Conservation (phyloP, 768 basidiomycete species). For the Lanmaoa rubissima region DNA sequence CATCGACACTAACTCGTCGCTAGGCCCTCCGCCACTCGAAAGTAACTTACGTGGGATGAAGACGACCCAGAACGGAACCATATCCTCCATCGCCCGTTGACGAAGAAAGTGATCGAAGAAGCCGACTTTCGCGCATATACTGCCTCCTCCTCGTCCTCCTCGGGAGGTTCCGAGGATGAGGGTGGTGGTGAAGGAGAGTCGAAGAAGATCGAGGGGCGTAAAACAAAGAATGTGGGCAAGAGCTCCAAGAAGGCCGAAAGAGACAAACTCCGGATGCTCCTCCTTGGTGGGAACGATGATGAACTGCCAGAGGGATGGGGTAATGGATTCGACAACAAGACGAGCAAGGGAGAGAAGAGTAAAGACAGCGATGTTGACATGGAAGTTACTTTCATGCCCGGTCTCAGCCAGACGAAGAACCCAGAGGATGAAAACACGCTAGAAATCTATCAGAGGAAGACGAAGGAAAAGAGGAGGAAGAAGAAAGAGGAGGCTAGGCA, state of each 20-base stretch:
- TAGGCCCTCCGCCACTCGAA: constrained; percentile 97
- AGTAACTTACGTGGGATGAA: constrained; percentile 96
- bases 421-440: constrained; percentile 81
- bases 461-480: constrained; percentile 83
- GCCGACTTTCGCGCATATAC: constrained; percentile 83
- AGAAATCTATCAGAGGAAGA: constrained; percentile 85
- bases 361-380: constrained; percentile 64
- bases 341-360: background rate
- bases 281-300: constrained; percentile 66
- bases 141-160: constrained; percentile 69
- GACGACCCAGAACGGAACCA: constrained; percentile 88
- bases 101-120: constrained; percentile 86
- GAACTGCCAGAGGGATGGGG: constrained; percentile 87
- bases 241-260: constrained; percentile 45
- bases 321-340: constrained; percentile 33
- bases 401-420: constrained; percentile 54
- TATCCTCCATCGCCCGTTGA: constrained; percentile 73
- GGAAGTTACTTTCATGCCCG: constrained; percentile 95
- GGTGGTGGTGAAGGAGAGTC: background rate
- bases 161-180: constrained; percentile 43
- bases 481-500: constrained; percentile 67
- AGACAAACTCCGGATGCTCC: constrained; percentile 72
- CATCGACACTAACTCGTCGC: background rate
- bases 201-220: constrained; percentile 2
- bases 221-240: constrained; percentile 19